Evolutionary conservation across 2,329 filamentous ascomycete species (phyloP).

Genomic region (Epicoccum sorghinum): DNA sequence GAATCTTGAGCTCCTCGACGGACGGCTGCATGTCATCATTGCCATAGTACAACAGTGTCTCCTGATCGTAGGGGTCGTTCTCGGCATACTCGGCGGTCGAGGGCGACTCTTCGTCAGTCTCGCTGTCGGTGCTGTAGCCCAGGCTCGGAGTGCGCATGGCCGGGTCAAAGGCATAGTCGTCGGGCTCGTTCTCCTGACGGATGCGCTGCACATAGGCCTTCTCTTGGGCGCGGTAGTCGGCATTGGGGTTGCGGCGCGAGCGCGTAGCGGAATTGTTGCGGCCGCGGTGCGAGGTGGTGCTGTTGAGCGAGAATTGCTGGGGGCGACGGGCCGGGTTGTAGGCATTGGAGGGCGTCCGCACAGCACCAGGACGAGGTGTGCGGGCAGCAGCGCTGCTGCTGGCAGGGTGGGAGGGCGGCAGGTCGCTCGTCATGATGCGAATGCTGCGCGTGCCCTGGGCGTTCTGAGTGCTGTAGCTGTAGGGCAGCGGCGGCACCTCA

Average conservation of each 20-base stretch:
- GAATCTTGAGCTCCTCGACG: slow-evolving; percentile 86
- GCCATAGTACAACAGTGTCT: slow-evolving; percentile 90
- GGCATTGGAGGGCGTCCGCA: slow-evolving; percentile 56
- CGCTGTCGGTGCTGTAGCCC: slow-evolving; percentile 74
- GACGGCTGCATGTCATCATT: slow-evolving; percentile 89
- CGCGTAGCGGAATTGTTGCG: slow-evolving; percentile 64
- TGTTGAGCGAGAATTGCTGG: slow-evolving; percentile 55
- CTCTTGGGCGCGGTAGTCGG: slow-evolving; percentile 82
- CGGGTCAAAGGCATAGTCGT: slow-evolving; percentile 69
- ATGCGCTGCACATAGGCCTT: slow-evolving; percentile 93
- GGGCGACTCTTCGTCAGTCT: slow-evolving; percentile 89
- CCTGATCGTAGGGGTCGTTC: slow-evolving; percentile 83
- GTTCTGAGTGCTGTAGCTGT: slow-evolving; percentile 35
- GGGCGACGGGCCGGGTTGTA: slow-evolving; percentile 57
- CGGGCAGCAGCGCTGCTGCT: slow-evolving; percentile 28
- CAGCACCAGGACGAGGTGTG: slow-evolving; percentile 49
- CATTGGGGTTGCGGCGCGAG: slow-evolving; percentile 67
- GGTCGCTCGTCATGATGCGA: slow-evolving; percentile 35
- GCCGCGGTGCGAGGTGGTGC: slow-evolving; percentile 49
- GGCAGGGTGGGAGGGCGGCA: slow-evolving; percentile 29
- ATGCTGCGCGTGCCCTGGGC: slow-evolving; percentile 28
- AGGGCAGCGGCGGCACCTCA: slow-evolving; percentile 17
- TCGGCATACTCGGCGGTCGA: slow-evolving; percentile 84
- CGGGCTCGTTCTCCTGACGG: slow-evolving; percentile 72
- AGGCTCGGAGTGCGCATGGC: slow-evolving; percentile 73